Conservation (phyloP, 306 rosid genomes). For the Mimosa pudica region DNA sequence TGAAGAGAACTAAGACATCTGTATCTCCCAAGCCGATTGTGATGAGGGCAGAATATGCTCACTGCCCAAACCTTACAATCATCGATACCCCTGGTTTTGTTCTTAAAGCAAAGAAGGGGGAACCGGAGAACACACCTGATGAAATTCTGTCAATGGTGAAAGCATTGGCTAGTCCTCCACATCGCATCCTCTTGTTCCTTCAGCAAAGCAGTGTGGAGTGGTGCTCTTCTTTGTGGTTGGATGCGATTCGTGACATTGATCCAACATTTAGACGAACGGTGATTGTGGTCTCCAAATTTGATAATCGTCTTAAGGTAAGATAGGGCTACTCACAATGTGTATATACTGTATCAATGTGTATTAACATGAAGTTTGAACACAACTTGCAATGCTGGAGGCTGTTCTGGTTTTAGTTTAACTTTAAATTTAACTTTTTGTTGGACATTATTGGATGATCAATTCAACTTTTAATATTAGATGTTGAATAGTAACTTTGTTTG, state of each 20-base stretch:
- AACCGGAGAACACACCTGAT: conserved; percentile 89
- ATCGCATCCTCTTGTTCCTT: conserved; percentile 87
- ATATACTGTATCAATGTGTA: neutral
- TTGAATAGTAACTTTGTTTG: too few relatives aligned
- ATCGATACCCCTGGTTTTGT: conserved; percentile 99
- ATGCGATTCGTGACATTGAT: conserved; percentile 86
- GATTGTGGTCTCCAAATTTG: conserved; percentile 93
- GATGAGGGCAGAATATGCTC: conserved; percentile 94
- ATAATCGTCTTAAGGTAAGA: conserved; percentile 92
- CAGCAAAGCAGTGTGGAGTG: conserved; percentile 99
- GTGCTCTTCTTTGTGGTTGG: conserved; percentile 98
- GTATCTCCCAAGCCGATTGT: conserved; percentile 94
- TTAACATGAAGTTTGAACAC: neutral
- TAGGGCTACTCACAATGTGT: neutral
- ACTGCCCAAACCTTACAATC: conserved; percentile 92
- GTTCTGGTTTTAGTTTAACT: neutral
- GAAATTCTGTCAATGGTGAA: conserved; percentile 96
- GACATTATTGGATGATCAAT: neutral
- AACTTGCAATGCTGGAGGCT: neutral
- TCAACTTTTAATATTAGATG: neutral
- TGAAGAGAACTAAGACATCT: conserved; percentile 77
- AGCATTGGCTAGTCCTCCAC: conserved; percentile 89
- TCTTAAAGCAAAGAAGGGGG: conserved; percentile 98
- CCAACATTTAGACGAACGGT: conserved; percentile 78
- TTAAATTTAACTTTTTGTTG: neutral